Base-by-base conservation (phyloP, 345 rosid species). In the Alliaria petiolata region DNA sequence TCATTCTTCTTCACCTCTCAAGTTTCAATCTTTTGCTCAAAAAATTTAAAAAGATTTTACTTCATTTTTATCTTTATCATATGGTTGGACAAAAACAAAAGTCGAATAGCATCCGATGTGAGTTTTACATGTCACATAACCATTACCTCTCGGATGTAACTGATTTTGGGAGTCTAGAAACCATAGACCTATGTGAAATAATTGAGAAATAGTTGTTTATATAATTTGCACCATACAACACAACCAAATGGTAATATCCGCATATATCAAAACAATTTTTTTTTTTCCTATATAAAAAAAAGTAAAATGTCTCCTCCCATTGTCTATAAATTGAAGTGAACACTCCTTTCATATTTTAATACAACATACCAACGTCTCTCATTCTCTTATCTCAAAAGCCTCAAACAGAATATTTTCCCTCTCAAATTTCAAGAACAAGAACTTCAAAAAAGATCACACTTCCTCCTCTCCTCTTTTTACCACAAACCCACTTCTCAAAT, bases 81-180 rank as follows among this genome's bases (percentile, higher is more conserved):
- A 59, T 50, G 7, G 31, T 31, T 22, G 67, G 78, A 50, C 62
- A 67, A 67, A 39, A 68, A 31, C 46, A 7, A 73, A 74, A 46
- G 50, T 74, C n/a, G 39, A 58, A 59, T 66, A 74, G 78, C 44
- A 67, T 52, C 72, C 73, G 73, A 74, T 67, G 78, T 74, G 78
- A 74, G 72, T 67, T 74, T 43, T 59, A 58, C 67, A 74, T 66
- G 62, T 74, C 78, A 59, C 62, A 30, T 74, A 57, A 65, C 52
- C 78, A 66, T 60, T 74, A 67, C 62, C 67, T 49, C 54, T 67
- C 30, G 33, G 17, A 20, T 72, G 71, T 46, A 42, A 34, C 25
- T 55, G 77, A 35, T 72, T 64, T 39, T 72, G 65, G 1, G 40
- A 59, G 68, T 43, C 72, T 74, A 74, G n/a, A 35, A 65, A 73